Percentiles rank a stretch among this genome's conserved stretches.
phyloP scores from a whole-genome alignment of 129 eudicot genomes.

The Saussurea involucrata region DNA sequence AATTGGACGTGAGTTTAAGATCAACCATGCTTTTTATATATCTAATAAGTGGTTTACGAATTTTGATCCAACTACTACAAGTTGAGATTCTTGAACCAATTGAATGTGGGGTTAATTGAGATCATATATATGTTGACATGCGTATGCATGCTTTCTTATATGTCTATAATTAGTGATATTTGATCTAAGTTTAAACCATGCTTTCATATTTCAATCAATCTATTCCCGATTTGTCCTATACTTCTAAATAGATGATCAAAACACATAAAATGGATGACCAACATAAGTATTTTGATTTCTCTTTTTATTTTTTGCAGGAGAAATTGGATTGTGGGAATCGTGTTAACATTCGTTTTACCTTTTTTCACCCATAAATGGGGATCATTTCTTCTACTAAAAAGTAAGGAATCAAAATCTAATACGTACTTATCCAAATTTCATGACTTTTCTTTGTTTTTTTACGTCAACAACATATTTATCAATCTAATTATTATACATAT shows the following conservation, averaged over 20 bases:
- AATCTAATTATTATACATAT: neutral
- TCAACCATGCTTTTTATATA: too few relatives aligned
- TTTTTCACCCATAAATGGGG: slow-evolving; percentile 50
- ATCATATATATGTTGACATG: neutral
- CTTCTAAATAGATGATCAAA: neutral
- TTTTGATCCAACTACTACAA: neutral
- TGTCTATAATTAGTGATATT: too few relatives aligned
- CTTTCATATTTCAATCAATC: too few relatives aligned
- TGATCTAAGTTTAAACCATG: too few relatives aligned
- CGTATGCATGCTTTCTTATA: too few relatives aligned
- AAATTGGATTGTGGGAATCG: slow-evolving; percentile 42
- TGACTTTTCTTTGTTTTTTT: neutral
- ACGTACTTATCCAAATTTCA: too few relatives aligned
- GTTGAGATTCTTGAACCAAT: neutral
- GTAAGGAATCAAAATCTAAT: slow-evolving; percentile 24
- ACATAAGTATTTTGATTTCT: neutral
- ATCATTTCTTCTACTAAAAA: slow-evolving; percentile 31
- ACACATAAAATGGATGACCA: too few relatives aligned
- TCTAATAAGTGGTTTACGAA: neutral
- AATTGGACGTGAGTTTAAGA: too few relatives aligned
- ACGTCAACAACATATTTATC: too few relatives aligned
- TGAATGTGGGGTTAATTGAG: neutral
- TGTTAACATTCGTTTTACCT: slow-evolving; percentile 37
- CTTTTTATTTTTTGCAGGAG: slow-evolving; percentile 24
- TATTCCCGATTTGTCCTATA: too few relatives aligned